These are phyloP conservation scores for Meredithiella fracta DNA, from an alignment of 2,329 filamentous ascomycete species.

Conservation along the genomic window DNA sequence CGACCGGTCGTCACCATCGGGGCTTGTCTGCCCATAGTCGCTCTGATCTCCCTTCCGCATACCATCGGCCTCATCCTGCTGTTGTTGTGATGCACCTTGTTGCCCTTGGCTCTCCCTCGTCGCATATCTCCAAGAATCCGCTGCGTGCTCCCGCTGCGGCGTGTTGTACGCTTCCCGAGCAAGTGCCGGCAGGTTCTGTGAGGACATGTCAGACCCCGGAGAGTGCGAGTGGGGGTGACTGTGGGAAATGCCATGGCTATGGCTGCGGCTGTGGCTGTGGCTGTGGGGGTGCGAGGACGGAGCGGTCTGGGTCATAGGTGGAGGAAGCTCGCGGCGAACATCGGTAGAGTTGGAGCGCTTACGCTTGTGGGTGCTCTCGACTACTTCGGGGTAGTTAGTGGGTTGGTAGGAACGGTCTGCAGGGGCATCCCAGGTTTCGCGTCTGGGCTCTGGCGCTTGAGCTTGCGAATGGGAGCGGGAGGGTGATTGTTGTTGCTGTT, in stretches of 20 bases:
- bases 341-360: conserved; percentile 54
- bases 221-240: not conserved
- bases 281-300: conserved; percentile 4
- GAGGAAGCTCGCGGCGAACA: conserved; percentile 23
- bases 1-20: conserved; percentile 17
- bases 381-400: conserved; percentile 12
- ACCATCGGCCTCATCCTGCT: conserved; percentile 31
- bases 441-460: conserved; percentile 6
- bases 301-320: conserved; percentile 16
- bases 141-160: conserved; percentile 27
- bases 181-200: conserved; percentile 6
- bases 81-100: not conserved
- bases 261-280: not conserved
- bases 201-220: not conserved
- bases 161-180: conserved; percentile 26
- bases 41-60: conserved; percentile 32
- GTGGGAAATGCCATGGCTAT: not conserved
- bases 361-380: conserved; percentile 41
- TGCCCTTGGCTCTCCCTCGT: conserved; percentile 26
- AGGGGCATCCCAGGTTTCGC: conserved; percentile 12
- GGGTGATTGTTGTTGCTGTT: conserved; percentile 2
- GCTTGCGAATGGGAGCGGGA: conserved; percentile 4
- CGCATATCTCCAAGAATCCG: conserved; percentile 34
- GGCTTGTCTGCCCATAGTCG: conserved; percentile 14
- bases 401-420: conserved; percentile 10